Conservation (phyloP, 2,329 filamentous ascomycete species). For the Didymosphaeria variabile region DNA sequence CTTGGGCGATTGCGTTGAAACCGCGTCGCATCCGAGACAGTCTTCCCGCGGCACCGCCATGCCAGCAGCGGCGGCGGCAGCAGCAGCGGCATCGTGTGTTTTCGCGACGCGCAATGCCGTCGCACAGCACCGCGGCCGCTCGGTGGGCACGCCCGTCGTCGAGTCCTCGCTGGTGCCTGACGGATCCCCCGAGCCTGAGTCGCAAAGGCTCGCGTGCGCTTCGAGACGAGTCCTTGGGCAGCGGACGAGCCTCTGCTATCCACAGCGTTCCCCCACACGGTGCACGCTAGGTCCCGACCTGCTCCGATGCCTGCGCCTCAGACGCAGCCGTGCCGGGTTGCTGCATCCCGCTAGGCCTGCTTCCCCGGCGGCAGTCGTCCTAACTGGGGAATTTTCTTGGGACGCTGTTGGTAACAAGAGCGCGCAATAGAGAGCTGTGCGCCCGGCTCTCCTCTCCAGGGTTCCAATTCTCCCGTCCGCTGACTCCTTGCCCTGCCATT, state of each 20-base stretch:
- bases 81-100: background rate
- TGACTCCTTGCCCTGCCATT: constrained; percentile 22
- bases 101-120: constrained; percentile 16
- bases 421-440: background rate
- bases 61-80: background rate
- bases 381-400: constrained; percentile 29
- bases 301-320: constrained; percentile 23
- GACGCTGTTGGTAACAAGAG: constrained; percentile 22
- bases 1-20: constrained; percentile 6
- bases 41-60: constrained; percentile 18
- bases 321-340: constrained; percentile 7
- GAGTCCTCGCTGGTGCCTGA: background rate
- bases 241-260: too few species aligned
- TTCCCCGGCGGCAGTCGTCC: constrained; percentile 11
- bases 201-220: constrained; percentile 1
- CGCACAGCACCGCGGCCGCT: background rate
- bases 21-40: constrained; percentile 26
- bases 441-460: constrained; percentile 30
- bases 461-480: constrained; percentile 16
- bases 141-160: constrained; percentile 10
- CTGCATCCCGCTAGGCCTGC: constrained; percentile 15
- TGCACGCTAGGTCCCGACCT: constrained; percentile 22
- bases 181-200: constrained; percentile 16
- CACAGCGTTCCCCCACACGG: too few species aligned
- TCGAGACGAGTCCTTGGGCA: constrained; percentile 7